Base-by-base conservation (phyloP, 2,329 filamentous ascomycete species). In the Apiospora kogelbergensis region DNA sequence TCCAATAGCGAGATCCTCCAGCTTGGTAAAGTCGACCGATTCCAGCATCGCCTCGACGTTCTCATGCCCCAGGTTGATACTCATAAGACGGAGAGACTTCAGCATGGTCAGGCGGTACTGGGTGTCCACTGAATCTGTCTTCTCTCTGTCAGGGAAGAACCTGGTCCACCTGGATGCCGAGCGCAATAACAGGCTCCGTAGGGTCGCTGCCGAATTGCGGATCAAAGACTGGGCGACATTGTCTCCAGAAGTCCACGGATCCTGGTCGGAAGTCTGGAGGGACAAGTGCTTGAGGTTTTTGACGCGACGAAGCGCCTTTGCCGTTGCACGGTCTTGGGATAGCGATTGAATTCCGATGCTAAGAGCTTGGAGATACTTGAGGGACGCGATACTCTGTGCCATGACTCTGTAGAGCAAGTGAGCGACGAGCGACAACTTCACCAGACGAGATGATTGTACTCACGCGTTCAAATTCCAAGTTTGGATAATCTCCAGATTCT, bases 281-380 rank as follows among this genome's bases (percentile, higher is more conserved):
- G 44, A 15, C 4, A 69, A 24, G 33, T 69, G 68, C 42, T 37
- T 64, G 9, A 69, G 20, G 22, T 69, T 46, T 42, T 67, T 67
- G 68, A 69, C 37, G 2, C 11, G n/a, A 6, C n/a, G 26, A 42
- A 69, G 57, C n/a, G 68, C 20, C 30, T 40, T 9, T 15, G 46
- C 6, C 10, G 30, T 30, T 53, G 53, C 68, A 2, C 22, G 26
- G 1, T 41, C 33, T 30, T n/a, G n/a, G 17, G 20, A 30, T 10
- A 37, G 7, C 17, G 7, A 15, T 2, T 11, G 11, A 2, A 3
- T 17, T 17, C 3, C 20, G 24, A 67, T 24, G 57, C 41, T 40
- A 3, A 70, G 69, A 6, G 69, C 69, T 45, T 68, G 57, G 2
- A 70, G 53, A 22, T 67, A 42, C 22, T n/a, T 33, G n/a, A 68